Conservation (phyloP, 2,329 filamentous ascomycete species). For the Pleoardoris graminearum region DNA sequence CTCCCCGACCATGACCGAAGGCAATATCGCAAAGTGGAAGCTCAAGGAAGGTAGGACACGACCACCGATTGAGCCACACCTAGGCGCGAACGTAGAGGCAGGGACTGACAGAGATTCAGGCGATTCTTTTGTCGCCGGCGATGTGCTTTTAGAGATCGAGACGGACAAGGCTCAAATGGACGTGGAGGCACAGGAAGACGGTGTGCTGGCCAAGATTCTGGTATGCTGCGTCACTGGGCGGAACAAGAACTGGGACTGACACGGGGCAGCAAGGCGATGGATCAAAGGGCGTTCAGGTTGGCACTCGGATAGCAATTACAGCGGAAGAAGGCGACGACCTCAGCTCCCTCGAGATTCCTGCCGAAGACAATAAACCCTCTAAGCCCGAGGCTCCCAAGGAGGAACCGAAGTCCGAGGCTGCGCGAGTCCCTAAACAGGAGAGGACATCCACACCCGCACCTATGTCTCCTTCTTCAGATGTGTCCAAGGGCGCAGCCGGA, state of each 20-base stretch:
- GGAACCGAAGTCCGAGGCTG: slow-evolving; percentile 29
- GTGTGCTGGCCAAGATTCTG: slow-evolving; percentile 81
- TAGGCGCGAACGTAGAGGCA: background rate
- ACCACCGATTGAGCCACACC: slow-evolving; percentile 5
- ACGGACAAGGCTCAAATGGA: slow-evolving; percentile 96
- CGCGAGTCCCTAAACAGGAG: slow-evolving; percentile 39
- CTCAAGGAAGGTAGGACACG: slow-evolving; percentile 77
- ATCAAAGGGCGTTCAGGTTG: slow-evolving; percentile 76
- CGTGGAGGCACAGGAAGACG: slow-evolving; percentile 89
- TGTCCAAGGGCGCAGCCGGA: slow-evolving; percentile 37
- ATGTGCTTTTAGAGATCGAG: slow-evolving; percentile 89
- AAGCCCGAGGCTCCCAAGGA: slow-evolving; percentile 44
- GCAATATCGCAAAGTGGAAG: slow-evolving; percentile 83
- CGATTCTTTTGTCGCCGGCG: slow-evolving; percentile 77
- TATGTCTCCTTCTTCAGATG: slow-evolving; percentile 27
- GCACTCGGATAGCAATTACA: slow-evolving; percentile 78
- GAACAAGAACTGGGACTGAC: slow-evolving; percentile 11
- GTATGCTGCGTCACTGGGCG: slow-evolving; percentile 30
- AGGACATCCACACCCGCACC: slow-evolving; percentile 33
- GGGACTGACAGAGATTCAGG: slow-evolving; percentile 47
- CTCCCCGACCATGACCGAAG: slow-evolving; percentile 92
- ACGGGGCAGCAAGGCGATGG: slow-evolving; percentile 62
- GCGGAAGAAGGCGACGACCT: slow-evolving; percentile 83
- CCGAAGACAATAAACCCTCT: slow-evolving; percentile 60
- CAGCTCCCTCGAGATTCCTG: slow-evolving; percentile 71